Percentiles rank a stretch among this genome's conserved stretches.
phyloP scores from a whole-genome alignment of 2,329 filamentous ascomycete genomes.

The Gaeumannomyces tritici region DNA sequence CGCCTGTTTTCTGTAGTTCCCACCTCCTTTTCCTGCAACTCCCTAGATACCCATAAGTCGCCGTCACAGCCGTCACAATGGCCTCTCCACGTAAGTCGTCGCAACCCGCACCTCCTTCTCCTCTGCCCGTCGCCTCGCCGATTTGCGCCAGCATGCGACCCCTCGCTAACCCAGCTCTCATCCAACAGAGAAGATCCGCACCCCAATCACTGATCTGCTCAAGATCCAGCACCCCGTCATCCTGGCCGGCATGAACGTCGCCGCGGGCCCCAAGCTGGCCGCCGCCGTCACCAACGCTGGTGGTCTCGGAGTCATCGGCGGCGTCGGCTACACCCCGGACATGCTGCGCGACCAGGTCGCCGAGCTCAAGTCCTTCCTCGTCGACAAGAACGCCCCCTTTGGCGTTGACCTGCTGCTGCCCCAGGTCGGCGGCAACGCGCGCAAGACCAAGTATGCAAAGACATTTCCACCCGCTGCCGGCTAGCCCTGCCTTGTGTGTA shows the following conservation, averaged over 20 bases:
- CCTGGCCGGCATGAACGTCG: conserved; percentile 98
- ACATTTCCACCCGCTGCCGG: no score
- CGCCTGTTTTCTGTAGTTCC: background rate
- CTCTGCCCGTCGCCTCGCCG: background rate
- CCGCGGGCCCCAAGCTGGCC: conserved; percentile 89
- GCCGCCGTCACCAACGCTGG: conserved; percentile 96
- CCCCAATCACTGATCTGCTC: conserved; percentile 87
- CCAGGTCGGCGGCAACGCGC: conserved; percentile 86
- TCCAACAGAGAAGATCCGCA: conserved; percentile 71
- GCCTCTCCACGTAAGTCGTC: conserved; percentile 65
- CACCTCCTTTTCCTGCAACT: background rate
- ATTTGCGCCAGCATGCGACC: background rate
- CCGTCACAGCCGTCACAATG: conserved; percentile 37
- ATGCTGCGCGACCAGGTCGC: conserved; percentile 94
- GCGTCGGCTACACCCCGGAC: conserved; percentile 90
- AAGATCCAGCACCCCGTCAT: conserved; percentile 96
- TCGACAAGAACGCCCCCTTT: conserved; percentile 89
- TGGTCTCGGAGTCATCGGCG: conserved; percentile 91
- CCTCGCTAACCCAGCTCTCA: background rate
- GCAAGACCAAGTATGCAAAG: conserved; percentile 77
- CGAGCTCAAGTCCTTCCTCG: conserved; percentile 81
- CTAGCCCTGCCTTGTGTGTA: no score
- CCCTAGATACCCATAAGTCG: background rate
- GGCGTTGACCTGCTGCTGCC: conserved; percentile 89
- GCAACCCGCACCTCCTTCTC: background rate